Evolutionary conservation across 768 basidiomycete species (phyloP), one percentile per base, ranked within the genome.

Genomic region (Xerocomellus chrysenteron): DNA sequence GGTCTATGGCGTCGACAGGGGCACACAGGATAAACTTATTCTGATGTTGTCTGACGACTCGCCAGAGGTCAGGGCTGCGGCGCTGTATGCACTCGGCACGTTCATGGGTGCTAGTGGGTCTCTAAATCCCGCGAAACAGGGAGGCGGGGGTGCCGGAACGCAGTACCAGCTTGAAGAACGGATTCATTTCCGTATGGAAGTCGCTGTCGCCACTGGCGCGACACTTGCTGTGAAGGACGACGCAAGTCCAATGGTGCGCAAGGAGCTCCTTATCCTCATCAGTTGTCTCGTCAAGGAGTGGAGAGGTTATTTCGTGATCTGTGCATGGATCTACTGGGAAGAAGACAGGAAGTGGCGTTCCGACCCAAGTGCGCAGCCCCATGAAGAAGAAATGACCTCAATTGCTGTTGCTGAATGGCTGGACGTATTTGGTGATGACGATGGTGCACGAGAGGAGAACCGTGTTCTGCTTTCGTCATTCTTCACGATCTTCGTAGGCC

Each of bases 291-390:
- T 95, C 37, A 90, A 94, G 70, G 96, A 98, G 70, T 98, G 95
- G 92, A 78, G 94, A 54, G 97, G 96, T 8, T 92, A 92, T 76
- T 94, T 98, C 64, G 92, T 96, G 47, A 85, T 94, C 39, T 97
- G 96, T 59, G 94, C 96, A 2, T 98, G 96, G 95, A 76, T 93
- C 10, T 95, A 97, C 68, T 92, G 92, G 86, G 94, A 97, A 67
- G 92, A 95, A 69, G 91, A 96, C 63, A 74, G 86, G 48, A 82
- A 79, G 56, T 85, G 87, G 83, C 74, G 80, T 61, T 74, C 51
- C 66, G 78, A 63, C 37, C 61, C 71, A 16, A 62, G 58, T 21
- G 45, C 59, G 32, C 65, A 72, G 55, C 63, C 73, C 32, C 76
- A 78, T 32, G 86, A 87, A 47, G 88, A 92, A n/a, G 89, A 92